Percentiles rank a stretch among this genome's conserved stretches.
These are phyloP conservation scores for Cicer arietinum DNA, from an alignment of 306 rosid genomes.

Conservation along the genomic window DNA sequence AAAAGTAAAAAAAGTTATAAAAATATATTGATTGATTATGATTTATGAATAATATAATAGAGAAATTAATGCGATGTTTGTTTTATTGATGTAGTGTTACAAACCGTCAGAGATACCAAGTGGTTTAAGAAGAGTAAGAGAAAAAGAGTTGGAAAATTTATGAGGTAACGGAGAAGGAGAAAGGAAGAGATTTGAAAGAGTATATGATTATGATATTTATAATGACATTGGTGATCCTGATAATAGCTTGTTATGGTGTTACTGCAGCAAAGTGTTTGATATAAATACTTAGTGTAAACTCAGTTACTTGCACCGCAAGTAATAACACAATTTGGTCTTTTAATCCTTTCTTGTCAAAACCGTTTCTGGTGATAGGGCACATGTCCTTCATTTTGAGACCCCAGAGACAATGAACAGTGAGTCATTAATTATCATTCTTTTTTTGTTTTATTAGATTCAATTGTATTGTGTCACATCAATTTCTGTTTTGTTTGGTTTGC, in stretches of 20 bases:
- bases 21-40: too few species aligned
- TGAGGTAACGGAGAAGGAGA: conserved; percentile 71
- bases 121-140: conserved; percentile 64
- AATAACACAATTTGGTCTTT: too few species aligned
- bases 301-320: too few species aligned
- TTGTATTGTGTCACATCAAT: too few species aligned
- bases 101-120: conserved; percentile 63
- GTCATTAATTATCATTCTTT: conserved; percentile 13
- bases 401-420: conserved; percentile 64
- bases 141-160: conserved; percentile 50
- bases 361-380: conserved; percentile 9
- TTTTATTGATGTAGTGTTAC: conserved; percentile 49
- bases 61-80: too few species aligned
- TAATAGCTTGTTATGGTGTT: too few species aligned
- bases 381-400: conserved; percentile 60
- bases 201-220: conserved; percentile 71
- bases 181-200: conserved; percentile 58
- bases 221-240: conserved; percentile 77
- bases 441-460: background rate
- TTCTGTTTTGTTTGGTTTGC: background rate
- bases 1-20: conserved; percentile 42
- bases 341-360: conserved; percentile 37
- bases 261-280: too few species aligned
- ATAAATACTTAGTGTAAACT: too few species aligned
- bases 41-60: too few species aligned